Evolutionary conservation across 192 early-diverging fungal species (phyloP).

Genomic region (Umbelopsis vinacea): DNA sequence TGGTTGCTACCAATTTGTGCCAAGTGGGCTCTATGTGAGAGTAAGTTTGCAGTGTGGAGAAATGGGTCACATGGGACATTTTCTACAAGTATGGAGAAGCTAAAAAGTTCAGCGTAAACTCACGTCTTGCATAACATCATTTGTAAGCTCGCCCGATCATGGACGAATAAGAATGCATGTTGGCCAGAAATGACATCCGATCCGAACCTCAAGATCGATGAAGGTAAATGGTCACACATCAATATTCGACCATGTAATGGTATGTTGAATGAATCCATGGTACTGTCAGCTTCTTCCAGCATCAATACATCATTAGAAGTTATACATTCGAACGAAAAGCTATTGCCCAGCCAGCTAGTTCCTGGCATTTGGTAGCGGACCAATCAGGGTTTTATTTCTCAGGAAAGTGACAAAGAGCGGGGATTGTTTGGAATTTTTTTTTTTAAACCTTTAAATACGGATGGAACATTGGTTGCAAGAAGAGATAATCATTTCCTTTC

Average conservation of each 20-base stretch:
- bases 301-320: too few relatives aligned
- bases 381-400: neutral
- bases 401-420: constrained; percentile 24
- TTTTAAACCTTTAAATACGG: neutral
- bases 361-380: neutral
- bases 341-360: too few relatives aligned
- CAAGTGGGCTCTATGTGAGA: neutral
- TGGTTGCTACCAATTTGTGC: neutral
- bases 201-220: neutral
- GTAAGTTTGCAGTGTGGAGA: neutral
- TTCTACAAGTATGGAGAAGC: neutral
- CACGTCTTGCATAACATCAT: neutral
- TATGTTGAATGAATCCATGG: too few relatives aligned
- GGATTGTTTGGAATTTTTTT: neutral
- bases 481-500: too few relatives aligned
- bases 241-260: neutral
- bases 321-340: too few relatives aligned
- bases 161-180: neutral
- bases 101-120: neutral
- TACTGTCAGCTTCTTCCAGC: too few relatives aligned
- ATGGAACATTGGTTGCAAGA: too few relatives aligned
- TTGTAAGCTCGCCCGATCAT: neutral
- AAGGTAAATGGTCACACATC: neutral
- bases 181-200: neutral
- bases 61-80: neutral